Evolutionary conservation across 257 asterid genomes (phyloP).

Genomic region (Voacanga thouarsii): DNA sequence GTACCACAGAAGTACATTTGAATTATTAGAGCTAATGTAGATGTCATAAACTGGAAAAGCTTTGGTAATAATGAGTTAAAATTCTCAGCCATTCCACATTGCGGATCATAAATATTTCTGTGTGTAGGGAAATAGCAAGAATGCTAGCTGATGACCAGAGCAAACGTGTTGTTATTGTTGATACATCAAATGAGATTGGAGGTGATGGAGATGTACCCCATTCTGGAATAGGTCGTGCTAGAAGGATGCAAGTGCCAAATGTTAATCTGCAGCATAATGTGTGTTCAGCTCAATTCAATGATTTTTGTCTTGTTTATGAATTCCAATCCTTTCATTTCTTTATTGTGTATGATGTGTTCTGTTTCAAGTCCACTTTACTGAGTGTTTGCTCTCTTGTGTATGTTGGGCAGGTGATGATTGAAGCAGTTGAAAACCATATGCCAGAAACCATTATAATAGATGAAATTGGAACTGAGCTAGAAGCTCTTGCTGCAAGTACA

Average conservation of each 20-base stretch:
- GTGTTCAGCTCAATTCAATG: slow-evolving; percentile 23
- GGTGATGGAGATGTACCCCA: slow-evolving; percentile 99
- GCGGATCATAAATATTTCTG: slow-evolving; percentile 3
- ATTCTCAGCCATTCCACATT: not conserved
- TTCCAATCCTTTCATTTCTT: not conserved
- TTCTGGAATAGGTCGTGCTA: slow-evolving; percentile 94
- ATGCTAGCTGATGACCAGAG: slow-evolving; percentile 86
- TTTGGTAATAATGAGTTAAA: not conserved
- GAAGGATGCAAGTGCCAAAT: slow-evolving; percentile 98
- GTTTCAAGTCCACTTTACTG: not conserved
- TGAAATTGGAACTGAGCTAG: slow-evolving; percentile 97
- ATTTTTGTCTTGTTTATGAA: not conserved
- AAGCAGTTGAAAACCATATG: slow-evolving; percentile 99
- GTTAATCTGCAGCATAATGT: slow-evolving; percentile 96
- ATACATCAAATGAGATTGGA: slow-evolving; percentile 96
- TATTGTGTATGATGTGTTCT: not conserved
- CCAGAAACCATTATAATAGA: slow-evolving; percentile 91
- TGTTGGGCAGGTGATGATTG: slow-evolving; percentile 81
- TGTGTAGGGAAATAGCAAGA: slow-evolving; percentile 87
- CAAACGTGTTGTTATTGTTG: slow-evolving; percentile 93
- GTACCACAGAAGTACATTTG: not conserved
- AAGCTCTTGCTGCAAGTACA: slow-evolving; percentile 95
- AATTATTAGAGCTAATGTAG: not conserved
- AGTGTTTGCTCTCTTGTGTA: not conserved
- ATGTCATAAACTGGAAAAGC: not conserved